Evolutionary conservation across 2,329 filamentous ascomycete species (phyloP).

Genomic region (Aureobasidium mangrovei): DNA sequence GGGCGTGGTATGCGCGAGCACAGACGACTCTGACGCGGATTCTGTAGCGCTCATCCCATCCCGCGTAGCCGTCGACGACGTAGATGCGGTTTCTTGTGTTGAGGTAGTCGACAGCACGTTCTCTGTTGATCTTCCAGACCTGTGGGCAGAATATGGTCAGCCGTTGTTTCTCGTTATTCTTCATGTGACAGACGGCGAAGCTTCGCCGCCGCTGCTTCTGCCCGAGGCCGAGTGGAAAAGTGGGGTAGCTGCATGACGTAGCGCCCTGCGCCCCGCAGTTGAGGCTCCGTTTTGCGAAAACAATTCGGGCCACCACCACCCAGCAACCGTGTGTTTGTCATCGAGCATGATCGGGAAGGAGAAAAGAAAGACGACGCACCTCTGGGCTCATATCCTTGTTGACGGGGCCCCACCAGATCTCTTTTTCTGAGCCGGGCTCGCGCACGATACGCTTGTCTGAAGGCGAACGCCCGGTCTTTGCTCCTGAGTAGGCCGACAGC

Average conservation of each 20-base stretch:
- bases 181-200: slow-evolving; percentile 12
- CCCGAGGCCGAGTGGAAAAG: slow-evolving; percentile 21
- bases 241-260: slow-evolving; percentile 12
- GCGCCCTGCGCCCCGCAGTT: slow-evolving; percentile 9
- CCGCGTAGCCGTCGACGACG: slow-evolving; percentile 92
- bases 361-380: slow-evolving; percentile 50
- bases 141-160: slow-evolving; percentile 33
- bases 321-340: slow-evolving; percentile 5
- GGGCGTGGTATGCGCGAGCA: slow-evolving; percentile 96
- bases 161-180: slow-evolving; percentile 13
- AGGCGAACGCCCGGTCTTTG: slow-evolving; percentile 94
- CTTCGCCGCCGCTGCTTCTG: slow-evolving; percentile 17
- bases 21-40: slow-evolving; percentile 97
- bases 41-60: slow-evolving; percentile 97
- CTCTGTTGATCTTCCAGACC: slow-evolving; percentile 99
- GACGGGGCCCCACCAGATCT: slow-evolving; percentile 98
- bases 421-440: slow-evolving; percentile 77
- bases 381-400: slow-evolving; percentile 98
- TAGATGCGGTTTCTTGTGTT: slow-evolving; percentile 99
- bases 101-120: slow-evolving; percentile 96
- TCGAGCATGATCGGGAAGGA: not conserved
- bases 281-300: slow-evolving; percentile 9
- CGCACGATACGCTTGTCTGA: slow-evolving; percentile 96
- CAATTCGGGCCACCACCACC: slow-evolving; percentile 8
- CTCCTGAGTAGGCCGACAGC: slow-evolving; percentile 92